Conservation (phyloP, 129 eudicot genomes). For the Arctium lappa region DNA sequence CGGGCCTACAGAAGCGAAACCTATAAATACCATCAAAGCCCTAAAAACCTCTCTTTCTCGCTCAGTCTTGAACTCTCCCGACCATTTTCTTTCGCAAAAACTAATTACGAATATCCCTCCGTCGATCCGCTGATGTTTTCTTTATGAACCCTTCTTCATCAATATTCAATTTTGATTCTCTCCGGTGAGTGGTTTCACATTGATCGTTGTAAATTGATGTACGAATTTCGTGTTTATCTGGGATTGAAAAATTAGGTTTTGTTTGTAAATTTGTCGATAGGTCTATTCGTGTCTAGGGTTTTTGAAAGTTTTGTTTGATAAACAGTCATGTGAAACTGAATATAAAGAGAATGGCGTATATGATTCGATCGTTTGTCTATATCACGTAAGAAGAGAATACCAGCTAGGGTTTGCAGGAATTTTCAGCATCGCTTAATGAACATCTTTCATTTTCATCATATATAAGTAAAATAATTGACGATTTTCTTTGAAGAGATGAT, state of each 20-base stretch:
- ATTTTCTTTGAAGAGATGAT: neutral
- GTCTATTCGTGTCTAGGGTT: neutral
- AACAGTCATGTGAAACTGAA: neutral
- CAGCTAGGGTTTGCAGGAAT: constrained; percentile 19
- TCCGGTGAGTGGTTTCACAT: constrained; percentile 25
- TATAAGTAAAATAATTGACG: neutral
- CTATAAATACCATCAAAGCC: constrained; percentile 32
- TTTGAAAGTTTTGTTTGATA: constrained; percentile 1
- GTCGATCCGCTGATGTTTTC: constrained; percentile 6
- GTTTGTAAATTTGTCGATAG: constrained; percentile 1
- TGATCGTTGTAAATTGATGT: neutral
- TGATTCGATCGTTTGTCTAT: neutral
- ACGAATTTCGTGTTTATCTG: constrained; percentile 4
- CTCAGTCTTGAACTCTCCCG: constrained; percentile 14
- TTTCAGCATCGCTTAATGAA: neutral
- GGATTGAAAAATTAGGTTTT: constrained; percentile 16
- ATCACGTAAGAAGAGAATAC: neutral
- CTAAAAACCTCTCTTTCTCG: constrained; percentile 23
- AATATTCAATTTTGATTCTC: neutral
- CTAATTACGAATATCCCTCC: constrained; percentile 6
- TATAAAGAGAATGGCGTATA: neutral
- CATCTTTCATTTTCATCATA: neutral
- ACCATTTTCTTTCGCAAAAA: constrained; percentile 9
- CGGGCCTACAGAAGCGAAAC: constrained; percentile 35
- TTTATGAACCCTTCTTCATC: constrained; percentile 5